Conservation (phyloP, 1,284 basidiomycete species). For the Meira nashicola region DNA sequence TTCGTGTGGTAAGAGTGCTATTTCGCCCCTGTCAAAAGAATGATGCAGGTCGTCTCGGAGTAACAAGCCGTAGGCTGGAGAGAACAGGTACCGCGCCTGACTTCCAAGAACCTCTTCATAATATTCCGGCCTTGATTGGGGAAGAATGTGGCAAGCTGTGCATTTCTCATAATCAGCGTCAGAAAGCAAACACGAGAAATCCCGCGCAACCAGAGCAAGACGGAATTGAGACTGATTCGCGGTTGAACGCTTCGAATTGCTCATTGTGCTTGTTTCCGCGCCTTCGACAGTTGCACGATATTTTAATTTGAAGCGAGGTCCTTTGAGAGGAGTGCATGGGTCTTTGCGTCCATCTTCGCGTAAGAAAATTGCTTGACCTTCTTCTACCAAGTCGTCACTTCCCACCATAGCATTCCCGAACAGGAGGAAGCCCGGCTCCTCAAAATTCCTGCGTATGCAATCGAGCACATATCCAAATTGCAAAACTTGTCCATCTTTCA, state of each 20-base stretch:
- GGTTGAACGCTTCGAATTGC: slow-evolving; percentile 9
- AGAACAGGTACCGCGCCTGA: slow-evolving; percentile 6
- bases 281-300: background rate
- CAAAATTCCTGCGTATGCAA: background rate
- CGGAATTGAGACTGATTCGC: slow-evolving; percentile 10
- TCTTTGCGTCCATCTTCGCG: slow-evolving; percentile 1
- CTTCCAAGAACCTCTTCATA: slow-evolving; percentile 9
- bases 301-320: slow-evolving; percentile 12
- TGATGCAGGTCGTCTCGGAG: slow-evolving; percentile 13
- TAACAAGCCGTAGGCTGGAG: slow-evolving; percentile 6
- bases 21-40: slow-evolving; percentile 12
- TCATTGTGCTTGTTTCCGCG: slow-evolving; percentile 4
- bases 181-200: slow-evolving; percentile 8
- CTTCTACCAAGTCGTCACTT: background rate
- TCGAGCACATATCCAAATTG: background rate
- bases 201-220: slow-evolving; percentile 1
- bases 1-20: background rate
- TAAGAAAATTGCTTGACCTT: background rate
- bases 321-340: background rate
- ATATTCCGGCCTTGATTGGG: slow-evolving; percentile 8
- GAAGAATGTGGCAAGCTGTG: slow-evolving; percentile 14
- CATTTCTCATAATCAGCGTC: background rate
- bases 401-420: background rate
- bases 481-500: background rate
- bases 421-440: background rate